Evolutionary conservation across 1,284 basidiomycete species (phyloP).

Genomic region (Rhodofomes roseus): DNA sequence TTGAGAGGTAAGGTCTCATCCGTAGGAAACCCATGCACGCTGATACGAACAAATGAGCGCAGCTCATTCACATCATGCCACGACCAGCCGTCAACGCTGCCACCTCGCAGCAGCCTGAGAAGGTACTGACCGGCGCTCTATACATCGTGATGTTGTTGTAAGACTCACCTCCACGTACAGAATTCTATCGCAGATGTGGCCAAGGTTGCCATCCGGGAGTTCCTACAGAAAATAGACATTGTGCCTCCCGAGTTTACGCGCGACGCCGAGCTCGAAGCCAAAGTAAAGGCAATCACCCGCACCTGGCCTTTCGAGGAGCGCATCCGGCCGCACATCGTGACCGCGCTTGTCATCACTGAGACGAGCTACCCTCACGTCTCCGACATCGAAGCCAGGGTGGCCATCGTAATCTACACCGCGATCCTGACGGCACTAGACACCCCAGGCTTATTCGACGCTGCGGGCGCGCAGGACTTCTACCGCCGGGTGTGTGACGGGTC

Average conservation of each 20-base stretch:
- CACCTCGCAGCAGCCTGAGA: neutral
- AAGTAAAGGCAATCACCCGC: neutral
- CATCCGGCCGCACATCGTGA: neutral
- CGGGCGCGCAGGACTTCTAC: neutral
- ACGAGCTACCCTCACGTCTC: conserved; percentile 3
- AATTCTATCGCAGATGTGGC: neutral
- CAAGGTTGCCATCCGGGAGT: neutral
- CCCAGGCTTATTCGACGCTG: neutral
- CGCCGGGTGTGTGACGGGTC: neutral
- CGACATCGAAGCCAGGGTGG: conserved; percentile 3
- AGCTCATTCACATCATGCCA: no score
- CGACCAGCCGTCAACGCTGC: no score
- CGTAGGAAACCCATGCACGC: no score
- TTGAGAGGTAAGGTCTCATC: no score
- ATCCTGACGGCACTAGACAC: conserved; percentile 1
- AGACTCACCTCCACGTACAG: neutral
- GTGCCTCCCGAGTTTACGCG: neutral
- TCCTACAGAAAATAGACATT: neutral
- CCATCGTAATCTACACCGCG: conserved; percentile 3
- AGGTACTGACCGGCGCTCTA: no score
- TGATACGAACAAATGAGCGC: no score
- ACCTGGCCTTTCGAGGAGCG: conserved; percentile 1
- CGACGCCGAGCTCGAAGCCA: conserved; percentile 2
- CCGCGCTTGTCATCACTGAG: neutral
- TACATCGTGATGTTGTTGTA: neutral